Evolutionary conservation across 2,329 filamentous ascomycete genomes (phyloP).

Genomic region (Aureobasidium vineae): DNA sequence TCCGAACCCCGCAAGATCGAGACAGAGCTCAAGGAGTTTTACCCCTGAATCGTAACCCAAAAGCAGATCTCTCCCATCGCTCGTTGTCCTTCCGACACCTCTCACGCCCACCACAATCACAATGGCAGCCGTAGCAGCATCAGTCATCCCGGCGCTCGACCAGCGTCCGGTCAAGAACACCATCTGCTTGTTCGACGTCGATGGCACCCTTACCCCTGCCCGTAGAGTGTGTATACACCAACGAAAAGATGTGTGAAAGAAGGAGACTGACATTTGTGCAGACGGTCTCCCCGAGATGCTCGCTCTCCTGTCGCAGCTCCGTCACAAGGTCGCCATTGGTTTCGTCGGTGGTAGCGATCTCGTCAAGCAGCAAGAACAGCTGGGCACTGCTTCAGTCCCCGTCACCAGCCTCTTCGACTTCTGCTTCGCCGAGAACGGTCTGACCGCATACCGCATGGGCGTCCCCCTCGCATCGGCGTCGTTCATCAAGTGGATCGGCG

Average conservation of each 20-base stretch:
- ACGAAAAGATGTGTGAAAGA: neutral
- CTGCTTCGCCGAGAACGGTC: slow-evolving; percentile 95
- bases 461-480: slow-evolving; percentile 70
- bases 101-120: slow-evolving; percentile 5
- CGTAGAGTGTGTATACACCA: slow-evolving; percentile 60
- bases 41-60: slow-evolving; percentile 24
- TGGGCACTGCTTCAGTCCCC: slow-evolving; percentile 65
- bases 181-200: slow-evolving; percentile 93
- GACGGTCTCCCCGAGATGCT: slow-evolving; percentile 78
- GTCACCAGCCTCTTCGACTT: slow-evolving; percentile 93
- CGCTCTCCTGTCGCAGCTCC: slow-evolving; percentile 71
- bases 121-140: slow-evolving; percentile 43
- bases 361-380: slow-evolving; percentile 92
- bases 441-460: slow-evolving; percentile 85
- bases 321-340: slow-evolving; percentile 84
- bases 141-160: slow-evolving; percentile 69
- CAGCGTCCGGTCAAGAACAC: slow-evolving; percentile 89
- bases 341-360: slow-evolving; percentile 93
- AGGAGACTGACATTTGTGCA: slow-evolving; percentile 39
- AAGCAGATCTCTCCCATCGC: neutral
- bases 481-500: slow-evolving; percentile 91
- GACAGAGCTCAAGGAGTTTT: slow-evolving; percentile 1
- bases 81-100: neutral
- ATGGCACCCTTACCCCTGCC: slow-evolving; percentile 83
- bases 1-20: slow-evolving; percentile 9